These are phyloP conservation scores for Xylogone sp. DNA, from an alignment of 2,329 filamentous ascomycete species.

Conservation along the genomic window DNA sequence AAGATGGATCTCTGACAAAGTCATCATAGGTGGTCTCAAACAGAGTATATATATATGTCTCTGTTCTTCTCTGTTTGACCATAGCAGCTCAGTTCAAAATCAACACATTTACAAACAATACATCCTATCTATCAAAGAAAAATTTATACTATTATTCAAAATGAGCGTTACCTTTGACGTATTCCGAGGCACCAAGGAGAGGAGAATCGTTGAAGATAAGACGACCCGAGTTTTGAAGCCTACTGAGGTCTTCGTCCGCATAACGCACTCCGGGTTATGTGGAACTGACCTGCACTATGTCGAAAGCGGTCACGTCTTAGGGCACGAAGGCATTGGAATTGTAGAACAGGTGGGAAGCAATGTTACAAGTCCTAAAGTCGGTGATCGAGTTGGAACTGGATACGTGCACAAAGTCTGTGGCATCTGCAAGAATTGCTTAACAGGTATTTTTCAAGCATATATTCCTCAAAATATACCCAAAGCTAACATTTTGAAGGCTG, in stretches of 20 bases:
- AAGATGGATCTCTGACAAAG: too few species aligned
- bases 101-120: too few species aligned
- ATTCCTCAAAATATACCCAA: neutral
- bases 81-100: too few species aligned
- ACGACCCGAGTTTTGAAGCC: neutral
- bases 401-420: slow-evolving; percentile 36
- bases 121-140: too few species aligned
- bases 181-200: neutral
- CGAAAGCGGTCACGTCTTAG: slow-evolving; percentile 32
- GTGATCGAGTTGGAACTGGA: slow-evolving; percentile 41
- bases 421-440: slow-evolving; percentile 37
- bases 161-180: neutral
- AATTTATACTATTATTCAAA: too few species aligned
- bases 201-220: neutral
- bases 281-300: slow-evolving; percentile 46
- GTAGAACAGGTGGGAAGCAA: slow-evolving; percentile 34
- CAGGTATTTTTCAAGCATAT: slow-evolving; percentile 21
- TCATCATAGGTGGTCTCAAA: too few species aligned
- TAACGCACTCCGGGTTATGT: slow-evolving; percentile 63
- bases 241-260: slow-evolving; percentile 49
- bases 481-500: too few species aligned
- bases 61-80: too few species aligned
- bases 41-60: too few species aligned
- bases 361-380: slow-evolving; percentile 46
- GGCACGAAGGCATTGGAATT: slow-evolving; percentile 44